Conservation (phyloP, 176 grass and related monocot species). For the Chrysopogon serrulatus region DNA sequence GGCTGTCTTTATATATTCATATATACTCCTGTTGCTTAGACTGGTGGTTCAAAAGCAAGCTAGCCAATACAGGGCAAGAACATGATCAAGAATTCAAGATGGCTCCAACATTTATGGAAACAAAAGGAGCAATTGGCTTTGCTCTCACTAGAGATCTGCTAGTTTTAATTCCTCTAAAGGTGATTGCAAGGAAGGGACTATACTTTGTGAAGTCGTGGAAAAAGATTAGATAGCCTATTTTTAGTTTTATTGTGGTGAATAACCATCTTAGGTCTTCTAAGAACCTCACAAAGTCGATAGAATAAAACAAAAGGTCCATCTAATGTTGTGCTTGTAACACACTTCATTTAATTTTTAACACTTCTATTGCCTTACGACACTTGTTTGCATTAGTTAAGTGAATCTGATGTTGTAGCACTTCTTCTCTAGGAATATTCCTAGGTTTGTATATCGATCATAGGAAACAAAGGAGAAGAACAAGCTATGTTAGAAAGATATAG, state of each 20-base stretch:
- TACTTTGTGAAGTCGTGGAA: conserved; percentile 3
- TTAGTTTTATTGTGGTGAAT: background rate
- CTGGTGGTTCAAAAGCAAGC: conserved; percentile 4
- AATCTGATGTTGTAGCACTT: too few relatives aligned
- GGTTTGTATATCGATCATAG: too few relatives aligned
- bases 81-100: conserved; percentile 25
- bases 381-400: too few relatives aligned
- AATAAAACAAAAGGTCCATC: conserved; percentile 21
- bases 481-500: too few relatives aligned
- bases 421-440: too few relatives aligned
- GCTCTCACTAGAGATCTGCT: background rate
- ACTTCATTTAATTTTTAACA: too few relatives aligned
- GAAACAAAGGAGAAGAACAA: too few relatives aligned
- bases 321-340: background rate
- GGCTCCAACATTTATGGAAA: conserved; percentile 35
- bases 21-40: background rate
- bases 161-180: background rate
- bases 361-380: too few relatives aligned
- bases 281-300: conserved; percentile 6
- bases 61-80: background rate
- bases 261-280: background rate
- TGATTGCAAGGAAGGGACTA: background rate
- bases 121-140: conserved; percentile 12
- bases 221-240: conserved; percentile 3
- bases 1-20: background rate